A percentile compares a stretch with the other conserved stretches of the same genome.
These are phyloP conservation scores for Chytriomyces hyalinus DNA, from an alignment of 192 early-diverging fungal genomes.

Conservation along the genomic window DNA sequence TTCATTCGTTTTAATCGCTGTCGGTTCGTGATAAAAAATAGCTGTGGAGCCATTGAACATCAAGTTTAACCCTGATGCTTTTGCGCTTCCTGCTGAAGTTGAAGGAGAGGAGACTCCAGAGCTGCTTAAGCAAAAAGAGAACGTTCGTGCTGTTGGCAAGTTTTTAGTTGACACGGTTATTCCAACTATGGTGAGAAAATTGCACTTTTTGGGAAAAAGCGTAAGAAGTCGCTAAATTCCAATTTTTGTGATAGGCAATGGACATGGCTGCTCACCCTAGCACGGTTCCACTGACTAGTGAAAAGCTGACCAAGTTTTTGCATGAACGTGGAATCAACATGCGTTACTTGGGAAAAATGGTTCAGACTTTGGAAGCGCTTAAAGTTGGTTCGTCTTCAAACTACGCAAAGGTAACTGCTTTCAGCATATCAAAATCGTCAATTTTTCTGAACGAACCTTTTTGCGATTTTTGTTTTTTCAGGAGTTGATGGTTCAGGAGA, in stretches of 20 bases:
- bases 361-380: conserved; percentile 64
- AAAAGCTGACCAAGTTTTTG: conserved; percentile 76
- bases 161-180: conserved; percentile 73
- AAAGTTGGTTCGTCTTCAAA: conserved; percentile 35
- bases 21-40: conserved; percentile 4
- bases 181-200: conserved; percentile 14
- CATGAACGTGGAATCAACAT: conserved; percentile 97
- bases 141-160: conserved; percentile 75
- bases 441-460: neutral
- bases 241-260: conserved; percentile 30
- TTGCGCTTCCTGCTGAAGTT: conserved; percentile 35
- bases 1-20: neutral
- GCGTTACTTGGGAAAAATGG: conserved; percentile 88
- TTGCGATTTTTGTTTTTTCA: conserved; percentile 30
- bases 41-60: conserved; percentile 34
- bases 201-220: conserved; percentile 21
- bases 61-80: conserved; percentile 63
- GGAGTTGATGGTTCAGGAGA: conserved; percentile 80
- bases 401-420: conserved; percentile 4
- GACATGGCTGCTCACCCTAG: conserved; percentile 41
- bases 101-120: conserved; percentile 41
- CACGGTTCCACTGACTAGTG: conserved; percentile 75
- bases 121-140: conserved; percentile 55
- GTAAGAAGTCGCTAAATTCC: neutral
- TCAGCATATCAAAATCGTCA: neutral